Base-by-base conservation (phyloP, 441 rosid species). In the Kokia cookei region DNA sequence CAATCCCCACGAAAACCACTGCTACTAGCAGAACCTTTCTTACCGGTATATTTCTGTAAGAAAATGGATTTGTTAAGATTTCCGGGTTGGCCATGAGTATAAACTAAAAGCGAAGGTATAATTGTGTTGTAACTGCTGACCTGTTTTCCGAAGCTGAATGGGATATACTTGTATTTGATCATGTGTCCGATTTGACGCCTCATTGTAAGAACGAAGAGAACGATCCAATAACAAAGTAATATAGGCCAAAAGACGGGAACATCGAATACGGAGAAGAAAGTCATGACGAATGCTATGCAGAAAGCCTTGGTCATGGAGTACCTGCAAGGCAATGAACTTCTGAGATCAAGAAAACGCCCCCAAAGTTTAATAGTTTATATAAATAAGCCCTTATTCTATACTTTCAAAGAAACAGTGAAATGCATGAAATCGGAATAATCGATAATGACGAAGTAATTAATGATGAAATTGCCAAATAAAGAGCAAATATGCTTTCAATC, bases 191-290 rank as follows among this genome's bases (percentile, higher is more conserved):
- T 91, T 67, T 93, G 99, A 74, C 95, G 92, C 80, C 98, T 93
- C 98, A 93, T 93, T 8, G 98, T 95, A 42, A 92, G 91, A 78
- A 88, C 77, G 76, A 93, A 90, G 35, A 95, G 90, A 77, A 93
- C 86, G 10, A 91, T 48, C 98, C 98, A 95, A 84, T 93, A 95
- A 85, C 91, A 93, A 57, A 95, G 93, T 35, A 95, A 81, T 78
- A 95, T 91, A 14, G 98, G 99, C 99, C 99, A 93, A 80, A 95
- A 95, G 55, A 95, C 99, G 1, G 98, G 99, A 50, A 95, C 92
- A 55, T 95, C 98, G 71, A 95, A 95, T 48, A 85, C 77, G 13
- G 85, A 83, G 80, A 91, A 93, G 93, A 95, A 95, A 12, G 98
- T 93, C 98, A 90, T 87, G 26, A 88, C 27, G 79, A 95, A 91